Base-by-base conservation (phyloP, 1,284 basidiomycete genomes). In the Sphagnurus paluster region DNA sequence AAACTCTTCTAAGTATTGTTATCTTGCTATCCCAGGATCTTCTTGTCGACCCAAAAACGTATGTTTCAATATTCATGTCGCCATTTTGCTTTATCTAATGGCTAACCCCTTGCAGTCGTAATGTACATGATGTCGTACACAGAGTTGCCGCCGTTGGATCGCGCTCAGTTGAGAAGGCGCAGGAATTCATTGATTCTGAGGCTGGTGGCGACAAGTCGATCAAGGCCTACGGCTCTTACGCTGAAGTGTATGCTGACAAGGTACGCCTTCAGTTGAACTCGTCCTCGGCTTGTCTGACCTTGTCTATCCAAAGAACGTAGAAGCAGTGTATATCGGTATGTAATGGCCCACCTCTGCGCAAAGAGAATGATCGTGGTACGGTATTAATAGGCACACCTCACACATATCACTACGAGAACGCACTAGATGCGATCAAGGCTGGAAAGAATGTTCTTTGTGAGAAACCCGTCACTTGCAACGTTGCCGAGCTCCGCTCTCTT, bases 371-470 rank as follows among this genome's bases (percentile, higher is more conserved):
- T 23, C n/a, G n/a, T n/a, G n/a, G n/a, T n/a, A n/a, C n/a, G 30
- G 17, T 43, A 11, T 21, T 30, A 28, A 19, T 61, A 80, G 88
- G 90, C 17, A 94, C 93, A 1, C 93, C 93, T 4, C 91, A 96
- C 63, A 88, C 90, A 0, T 75, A 77, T 50, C 93, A 97, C 71
- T 92, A 92, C 62, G 71, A 75, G 48, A 90, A 92, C 57, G 82
- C 89, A 1, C 72, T 87, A 53, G 83, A 82, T 40, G 87, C 88
- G 6, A 79, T 95, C 50, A 76, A 81, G 45, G 87, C 86, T 1
- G 84, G 84, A 41, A 97, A 95, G 66, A 80, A 93, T 64, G 87
- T 96, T 16, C 80, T 93, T 14, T 89, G 89, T 67, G 92, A 95
- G 69, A 93, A 93, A 60, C 83, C 86, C 1, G 79, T 84, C 19